Percentiles rank a stretch among this genome's conserved stretches.
Conservation (phyloP, 2,329 filamentous ascomycete species). For the Ascochyta viciae-villosae region DNA sequence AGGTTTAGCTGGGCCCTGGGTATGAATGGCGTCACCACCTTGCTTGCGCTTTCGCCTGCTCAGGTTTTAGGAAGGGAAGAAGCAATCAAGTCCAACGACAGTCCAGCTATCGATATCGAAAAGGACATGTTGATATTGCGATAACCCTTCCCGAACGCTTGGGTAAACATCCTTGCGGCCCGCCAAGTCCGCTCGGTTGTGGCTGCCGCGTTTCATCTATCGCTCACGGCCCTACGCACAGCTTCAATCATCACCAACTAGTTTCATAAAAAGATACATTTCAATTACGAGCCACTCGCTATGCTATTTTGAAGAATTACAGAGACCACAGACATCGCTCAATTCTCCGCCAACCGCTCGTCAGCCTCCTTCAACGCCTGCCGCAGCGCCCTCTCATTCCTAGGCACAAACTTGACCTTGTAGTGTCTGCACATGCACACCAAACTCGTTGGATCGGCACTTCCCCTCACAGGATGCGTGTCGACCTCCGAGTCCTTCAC, state of each 20-base stretch:
- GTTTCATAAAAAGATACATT: neutral
- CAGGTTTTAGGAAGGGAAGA: neutral
- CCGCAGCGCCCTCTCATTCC: conserved; percentile 56
- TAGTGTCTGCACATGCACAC: conserved; percentile 67
- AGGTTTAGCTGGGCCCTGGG: too few species aligned
- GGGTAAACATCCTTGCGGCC: conserved; percentile 15
- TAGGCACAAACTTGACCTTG: conserved; percentile 65
- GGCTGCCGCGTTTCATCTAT: neutral
- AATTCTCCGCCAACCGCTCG: conserved; percentile 30
- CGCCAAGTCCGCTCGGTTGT: conserved; percentile 14
- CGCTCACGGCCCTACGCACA: neutral
- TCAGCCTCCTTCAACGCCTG: conserved; percentile 49
- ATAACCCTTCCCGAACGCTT: conserved; percentile 1
- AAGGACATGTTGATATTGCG: conserved; percentile 21
- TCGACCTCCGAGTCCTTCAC: conserved; percentile 62
- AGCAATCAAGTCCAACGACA: neutral
- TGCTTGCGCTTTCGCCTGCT: neutral
- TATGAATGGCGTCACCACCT: neutral
- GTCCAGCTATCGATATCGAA: conserved; percentile 8
- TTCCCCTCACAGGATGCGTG: conserved; percentile 66
- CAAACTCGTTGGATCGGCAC: conserved; percentile 66
- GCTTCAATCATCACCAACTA: neutral
- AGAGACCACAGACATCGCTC: neutral
- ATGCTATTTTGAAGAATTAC: neutral
- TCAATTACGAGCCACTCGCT: neutral